Percentiles rank a stretch among this genome's conserved stretches.
These are phyloP conservation scores for Viridothelium virens DNA, from an alignment of 495 filamentous ascomycete species.

Conservation along the genomic window DNA sequence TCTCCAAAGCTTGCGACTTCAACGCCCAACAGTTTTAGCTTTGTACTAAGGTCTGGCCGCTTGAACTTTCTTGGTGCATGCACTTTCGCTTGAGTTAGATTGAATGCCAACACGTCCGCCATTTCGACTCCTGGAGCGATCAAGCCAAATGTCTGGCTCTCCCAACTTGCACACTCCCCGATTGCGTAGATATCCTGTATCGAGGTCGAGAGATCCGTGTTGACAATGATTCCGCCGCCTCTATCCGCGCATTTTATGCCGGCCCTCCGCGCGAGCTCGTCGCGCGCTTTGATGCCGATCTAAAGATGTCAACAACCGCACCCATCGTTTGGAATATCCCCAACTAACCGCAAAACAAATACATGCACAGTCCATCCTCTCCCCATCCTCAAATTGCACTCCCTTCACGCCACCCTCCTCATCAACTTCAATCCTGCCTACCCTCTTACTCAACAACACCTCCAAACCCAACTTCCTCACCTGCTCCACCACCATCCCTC, in stretches of 20 bases:
- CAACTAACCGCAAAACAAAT: conserved; percentile 74
- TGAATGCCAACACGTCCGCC: conserved; percentile 93
- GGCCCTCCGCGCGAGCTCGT: conserved; percentile 64
- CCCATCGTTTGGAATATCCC: not conserved
- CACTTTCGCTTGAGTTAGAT: conserved; percentile 73
- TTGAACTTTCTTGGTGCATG: conserved; percentile 67
- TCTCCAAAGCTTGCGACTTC: conserved; percentile 95
- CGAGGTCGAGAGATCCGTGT: conserved; percentile 65
- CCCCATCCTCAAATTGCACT: conserved; percentile 77
- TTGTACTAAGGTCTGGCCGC: conserved; percentile 85
- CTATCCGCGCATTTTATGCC: conserved; percentile 68
- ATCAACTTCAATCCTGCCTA: conserved; percentile 63
- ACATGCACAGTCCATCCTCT: conserved; percentile 70
- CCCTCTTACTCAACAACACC: conserved; percentile 70
- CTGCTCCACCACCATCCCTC: conserved; percentile 75
- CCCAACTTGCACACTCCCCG: conserved; percentile 92
- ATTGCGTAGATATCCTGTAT: conserved; percentile 75
- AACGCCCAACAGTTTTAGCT: conserved; percentile 85
- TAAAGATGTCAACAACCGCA: conserved; percentile 18
- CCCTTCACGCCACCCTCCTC: conserved; percentile 62
- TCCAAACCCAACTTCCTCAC: conserved; percentile 75
- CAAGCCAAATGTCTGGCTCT: conserved; percentile 85
- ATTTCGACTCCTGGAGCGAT: conserved; percentile 94
- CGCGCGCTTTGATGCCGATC: conserved; percentile 79
- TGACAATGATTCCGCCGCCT: conserved; percentile 72